These are phyloP conservation scores for Fusarium sulawesiense DNA, from an alignment of 2,329 filamentous ascomycete species.

Conservation along the genomic window DNA sequence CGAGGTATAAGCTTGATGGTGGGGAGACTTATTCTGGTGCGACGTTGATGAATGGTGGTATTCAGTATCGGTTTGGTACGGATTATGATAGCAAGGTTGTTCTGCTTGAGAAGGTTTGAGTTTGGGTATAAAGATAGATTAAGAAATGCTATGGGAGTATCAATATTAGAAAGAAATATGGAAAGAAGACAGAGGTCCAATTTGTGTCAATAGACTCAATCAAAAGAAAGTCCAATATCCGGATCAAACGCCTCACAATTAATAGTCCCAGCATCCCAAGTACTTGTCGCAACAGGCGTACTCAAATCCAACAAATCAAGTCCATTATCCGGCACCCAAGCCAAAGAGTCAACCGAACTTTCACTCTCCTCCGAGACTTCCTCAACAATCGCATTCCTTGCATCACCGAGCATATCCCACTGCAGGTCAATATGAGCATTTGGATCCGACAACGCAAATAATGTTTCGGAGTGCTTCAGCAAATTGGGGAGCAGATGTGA, in stretches of 20 bases:
- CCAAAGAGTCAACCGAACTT: background rate
- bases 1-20: conserved; percentile 65
- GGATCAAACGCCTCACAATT: conserved; percentile 13
- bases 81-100: conserved; percentile 70
- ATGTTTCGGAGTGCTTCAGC: conserved; percentile 40
- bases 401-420: conserved; percentile 8
- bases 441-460: conserved; percentile 27
- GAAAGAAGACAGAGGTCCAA: background rate
- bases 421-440: conserved; percentile 18
- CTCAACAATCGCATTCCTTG: conserved; percentile 10
- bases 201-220: background rate
- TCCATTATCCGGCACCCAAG: conserved; percentile 6
- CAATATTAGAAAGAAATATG: accelerated
- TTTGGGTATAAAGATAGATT: background rate
- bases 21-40: conserved; percentile 65
- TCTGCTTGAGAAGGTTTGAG: conserved; percentile 58
- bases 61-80: conserved; percentile 63
- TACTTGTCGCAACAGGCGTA: conserved; percentile 7
- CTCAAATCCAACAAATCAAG: conserved; percentile 31
- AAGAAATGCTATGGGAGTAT: background rate
- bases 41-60: conserved; percentile 71
- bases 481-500: conserved; percentile 47
- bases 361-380: conserved; percentile 21
- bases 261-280: conserved; percentile 10
- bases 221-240: background rate